These are phyloP conservation scores for Claviceps digitariae DNA, from an alignment of 2,329 filamentous ascomycete genomes.

Conservation along the genomic window DNA sequence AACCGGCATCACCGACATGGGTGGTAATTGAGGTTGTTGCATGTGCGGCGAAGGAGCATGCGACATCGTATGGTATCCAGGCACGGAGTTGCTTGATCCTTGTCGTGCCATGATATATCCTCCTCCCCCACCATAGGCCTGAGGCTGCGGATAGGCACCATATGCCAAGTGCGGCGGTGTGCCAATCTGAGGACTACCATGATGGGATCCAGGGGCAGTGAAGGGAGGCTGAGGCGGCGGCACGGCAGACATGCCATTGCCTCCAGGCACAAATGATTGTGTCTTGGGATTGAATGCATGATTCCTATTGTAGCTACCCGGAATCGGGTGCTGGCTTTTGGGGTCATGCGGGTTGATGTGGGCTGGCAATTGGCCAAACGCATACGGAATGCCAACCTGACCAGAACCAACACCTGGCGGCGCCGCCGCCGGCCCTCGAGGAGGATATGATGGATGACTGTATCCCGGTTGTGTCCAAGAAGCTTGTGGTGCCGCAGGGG, in stretches of 20 bases:
- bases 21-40: slow-evolving; percentile 4
- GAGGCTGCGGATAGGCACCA: slow-evolving; percentile 32
- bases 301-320: slow-evolving; percentile 63
- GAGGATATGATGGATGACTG: slow-evolving; percentile 18
- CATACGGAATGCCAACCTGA: slow-evolving; percentile 42
- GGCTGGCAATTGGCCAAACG: slow-evolving; percentile 64
- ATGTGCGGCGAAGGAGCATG: slow-evolving; percentile 24
- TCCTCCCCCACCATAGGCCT: slow-evolving; percentile 31
- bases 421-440: slow-evolving; percentile 14
- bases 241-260: slow-evolving; percentile 35
- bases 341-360: slow-evolving; percentile 57
- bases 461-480: slow-evolving; percentile 26
- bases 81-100: slow-evolving; percentile 40
- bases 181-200: slow-evolving; percentile 39
- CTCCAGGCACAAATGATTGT: slow-evolving; percentile 69
- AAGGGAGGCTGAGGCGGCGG: slow-evolving; percentile 35
- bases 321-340: slow-evolving; percentile 67
- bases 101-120: slow-evolving; percentile 44
- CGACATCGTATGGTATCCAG: slow-evolving; percentile 32
- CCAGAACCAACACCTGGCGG: slow-evolving; percentile 14
- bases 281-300: slow-evolving; percentile 91
- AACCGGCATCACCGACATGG: slow-evolving; percentile 6
- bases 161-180: slow-evolving; percentile 39
- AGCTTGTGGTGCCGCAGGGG: slow-evolving; percentile 16
- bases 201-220: slow-evolving; percentile 33